A percentile compares a stretch with the other conserved stretches of the same genome.
These are phyloP conservation scores for Asterophora parasitica DNA, from an alignment of 768 basidiomycete genomes.

Conservation along the genomic window DNA sequence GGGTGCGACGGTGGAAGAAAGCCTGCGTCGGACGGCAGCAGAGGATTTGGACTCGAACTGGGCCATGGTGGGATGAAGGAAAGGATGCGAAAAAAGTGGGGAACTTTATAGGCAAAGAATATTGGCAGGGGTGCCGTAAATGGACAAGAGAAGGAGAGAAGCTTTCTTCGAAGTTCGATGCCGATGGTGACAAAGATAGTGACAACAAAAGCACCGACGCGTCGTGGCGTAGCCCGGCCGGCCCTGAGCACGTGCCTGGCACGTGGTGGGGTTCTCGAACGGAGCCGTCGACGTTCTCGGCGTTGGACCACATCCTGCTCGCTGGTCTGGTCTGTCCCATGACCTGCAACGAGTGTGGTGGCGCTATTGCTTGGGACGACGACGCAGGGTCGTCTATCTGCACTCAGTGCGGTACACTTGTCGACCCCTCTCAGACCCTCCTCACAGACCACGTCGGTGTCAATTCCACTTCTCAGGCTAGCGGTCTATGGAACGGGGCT, in stretches of 20 bases:
- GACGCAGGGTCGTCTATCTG: slow-evolving; percentile 60
- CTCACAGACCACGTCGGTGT: slow-evolving; percentile 45
- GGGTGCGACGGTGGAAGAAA: slow-evolving; percentile 49
- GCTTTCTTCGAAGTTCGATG: too few relatives aligned
- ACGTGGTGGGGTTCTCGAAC: slow-evolving; percentile 1
- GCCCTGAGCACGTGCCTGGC: slow-evolving; percentile 7
- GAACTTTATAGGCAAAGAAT: slow-evolving; percentile 30
- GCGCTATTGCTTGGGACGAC: slow-evolving; percentile 49
- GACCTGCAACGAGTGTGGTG: slow-evolving; percentile 55
- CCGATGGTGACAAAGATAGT: too few relatives aligned
- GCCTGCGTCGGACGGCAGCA: slow-evolving; percentile 57
- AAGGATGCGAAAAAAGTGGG: slow-evolving; percentile 18
- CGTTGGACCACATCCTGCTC: neutral
- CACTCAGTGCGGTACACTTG: slow-evolving; percentile 65
- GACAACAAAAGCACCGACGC: too few relatives aligned
- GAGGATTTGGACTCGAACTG: slow-evolving; percentile 64
- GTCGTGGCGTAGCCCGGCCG: too few relatives aligned
- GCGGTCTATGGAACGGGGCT: slow-evolving; percentile 25
- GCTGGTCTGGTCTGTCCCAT: slow-evolving; percentile 20
- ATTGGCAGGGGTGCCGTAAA: slow-evolving; percentile 20
- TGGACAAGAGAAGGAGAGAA: slow-evolving; percentile 1
- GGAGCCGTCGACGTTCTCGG: neutral
- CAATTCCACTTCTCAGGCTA: slow-evolving; percentile 28
- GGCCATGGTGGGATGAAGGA: slow-evolving; percentile 42
- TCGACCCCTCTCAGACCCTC: slow-evolving; percentile 55